These are phyloP conservation scores for Pythium insidiosum DNA, from an alignment of 352 stramenopile genomes.

Conservation along the genomic window DNA sequence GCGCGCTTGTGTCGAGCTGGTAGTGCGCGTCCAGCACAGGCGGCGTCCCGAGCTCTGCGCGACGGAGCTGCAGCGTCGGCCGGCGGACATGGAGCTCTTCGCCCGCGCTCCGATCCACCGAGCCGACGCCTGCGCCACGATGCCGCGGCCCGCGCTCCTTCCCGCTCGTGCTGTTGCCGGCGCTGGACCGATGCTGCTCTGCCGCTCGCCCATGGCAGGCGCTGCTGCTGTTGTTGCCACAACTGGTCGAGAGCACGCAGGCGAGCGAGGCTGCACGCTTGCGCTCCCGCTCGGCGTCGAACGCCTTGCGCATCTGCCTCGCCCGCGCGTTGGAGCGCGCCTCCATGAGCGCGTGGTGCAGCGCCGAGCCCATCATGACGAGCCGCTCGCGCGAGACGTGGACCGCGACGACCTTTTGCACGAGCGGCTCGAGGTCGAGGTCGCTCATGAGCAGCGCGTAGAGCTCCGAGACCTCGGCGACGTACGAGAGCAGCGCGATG, in stretches of 20 bases:
- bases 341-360: conserved; percentile 34
- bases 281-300: conserved; percentile 22
- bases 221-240: too few species aligned
- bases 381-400: conserved; percentile 38
- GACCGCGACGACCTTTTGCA: conserved; percentile 39
- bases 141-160: too few species aligned
- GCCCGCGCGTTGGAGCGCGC: conserved; percentile 28
- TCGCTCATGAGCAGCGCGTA: conserved; percentile 59
- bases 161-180: too few species aligned
- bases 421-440: conserved; percentile 23
- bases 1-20: conserved; percentile 6
- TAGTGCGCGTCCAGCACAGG: conserved; percentile 26
- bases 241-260: conserved; percentile 21
- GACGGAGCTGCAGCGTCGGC: neutral
- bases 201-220: too few species aligned
- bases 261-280: conserved; percentile 24
- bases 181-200: too few species aligned
- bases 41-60: conserved; percentile 4
- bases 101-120: neutral
- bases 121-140: too few species aligned
- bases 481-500: conserved; percentile 31
- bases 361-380: conserved; percentile 23
- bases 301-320: conserved; percentile 22
- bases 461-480: conserved; percentile 34
- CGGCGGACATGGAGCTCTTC: neutral